Conservation (phyloP, 2,329 filamentous ascomycete species). For the Arthrinium phaeospermum region DNA sequence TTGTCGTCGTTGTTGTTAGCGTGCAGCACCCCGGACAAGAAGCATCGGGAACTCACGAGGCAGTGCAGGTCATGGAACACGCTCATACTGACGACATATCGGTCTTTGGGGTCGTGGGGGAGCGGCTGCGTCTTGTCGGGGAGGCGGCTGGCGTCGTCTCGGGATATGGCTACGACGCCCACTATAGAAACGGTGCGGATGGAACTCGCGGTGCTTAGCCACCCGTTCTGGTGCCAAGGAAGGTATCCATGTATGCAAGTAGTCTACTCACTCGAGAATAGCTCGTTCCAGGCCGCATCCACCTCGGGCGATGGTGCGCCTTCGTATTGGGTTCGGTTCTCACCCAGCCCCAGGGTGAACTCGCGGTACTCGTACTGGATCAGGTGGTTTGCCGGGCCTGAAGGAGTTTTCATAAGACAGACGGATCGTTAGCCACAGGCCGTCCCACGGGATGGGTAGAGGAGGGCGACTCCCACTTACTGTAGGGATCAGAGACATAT, state of each 20-base stretch:
- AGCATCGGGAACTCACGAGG: neutral
- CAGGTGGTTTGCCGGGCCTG: neutral
- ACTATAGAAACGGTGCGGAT: neutral
- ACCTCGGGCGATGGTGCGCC: neutral
- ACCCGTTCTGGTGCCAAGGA: neutral
- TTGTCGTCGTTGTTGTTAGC: neutral
- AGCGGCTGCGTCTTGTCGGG: neutral
- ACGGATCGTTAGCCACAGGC: neutral
- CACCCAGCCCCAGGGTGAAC: neutral
- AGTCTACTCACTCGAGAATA: neutral
- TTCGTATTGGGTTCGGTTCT: neutral
- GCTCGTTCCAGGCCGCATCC: neutral
- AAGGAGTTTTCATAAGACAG: neutral
- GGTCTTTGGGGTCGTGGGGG: neutral
- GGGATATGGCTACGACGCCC: neutral
- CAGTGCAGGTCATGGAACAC: neutral
- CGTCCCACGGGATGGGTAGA: neutral
- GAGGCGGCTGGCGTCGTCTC: neutral
- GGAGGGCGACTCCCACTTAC: neutral
- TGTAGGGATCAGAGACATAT: neutral
- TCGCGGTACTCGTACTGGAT: neutral
- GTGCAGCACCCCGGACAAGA: neutral
- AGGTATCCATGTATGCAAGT: no score
- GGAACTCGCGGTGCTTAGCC: neutral
- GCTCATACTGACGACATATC: neutral